Conservation (phyloP, 2,329 filamentous ascomycete species). For the Aspergillus pseudoviridinutans region DNA sequence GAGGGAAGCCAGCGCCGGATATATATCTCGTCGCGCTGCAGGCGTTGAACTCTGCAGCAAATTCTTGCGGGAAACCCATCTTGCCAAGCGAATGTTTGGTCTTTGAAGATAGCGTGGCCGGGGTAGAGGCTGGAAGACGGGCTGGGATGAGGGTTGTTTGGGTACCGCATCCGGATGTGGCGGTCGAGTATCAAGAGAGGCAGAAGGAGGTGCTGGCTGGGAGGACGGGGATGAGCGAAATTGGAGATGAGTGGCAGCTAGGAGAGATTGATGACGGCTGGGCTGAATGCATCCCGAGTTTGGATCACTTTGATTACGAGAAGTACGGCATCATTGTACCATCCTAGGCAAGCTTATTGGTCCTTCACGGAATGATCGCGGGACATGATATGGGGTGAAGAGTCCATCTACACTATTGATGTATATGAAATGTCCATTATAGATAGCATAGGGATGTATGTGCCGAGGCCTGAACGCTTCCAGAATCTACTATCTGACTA, state of each 20-base stretch:
- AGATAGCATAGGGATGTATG: too few species aligned
- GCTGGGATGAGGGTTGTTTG: conserved; percentile 35
- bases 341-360: too few species aligned
- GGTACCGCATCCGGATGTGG: conserved; percentile 31
- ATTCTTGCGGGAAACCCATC: conserved; percentile 6
- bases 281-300: conserved; percentile 31
- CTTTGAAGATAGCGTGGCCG: conserved; percentile 32
- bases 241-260: too few species aligned
- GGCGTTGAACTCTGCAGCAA: conserved; percentile 11
- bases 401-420: too few species aligned
- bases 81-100: conserved; percentile 30
- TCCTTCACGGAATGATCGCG: too few species aligned
- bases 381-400: too few species aligned
- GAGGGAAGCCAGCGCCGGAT: conserved; percentile 25
- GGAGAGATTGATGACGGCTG: conserved; percentile 33
- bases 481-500: too few species aligned
- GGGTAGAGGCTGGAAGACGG: conserved; percentile 29
- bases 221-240: conserved; percentile 19
- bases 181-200: conserved; percentile 30
- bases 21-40: conserved; percentile 24
- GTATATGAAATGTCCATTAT: too few species aligned
- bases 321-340: conserved; percentile 30
- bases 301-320: conserved; percentile 38
- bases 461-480: too few species aligned
- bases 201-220: conserved; percentile 17